phyloP scores from a whole-genome alignment of 1,284 basidiomycete species.

The Fistulina hepatica region DNA sequence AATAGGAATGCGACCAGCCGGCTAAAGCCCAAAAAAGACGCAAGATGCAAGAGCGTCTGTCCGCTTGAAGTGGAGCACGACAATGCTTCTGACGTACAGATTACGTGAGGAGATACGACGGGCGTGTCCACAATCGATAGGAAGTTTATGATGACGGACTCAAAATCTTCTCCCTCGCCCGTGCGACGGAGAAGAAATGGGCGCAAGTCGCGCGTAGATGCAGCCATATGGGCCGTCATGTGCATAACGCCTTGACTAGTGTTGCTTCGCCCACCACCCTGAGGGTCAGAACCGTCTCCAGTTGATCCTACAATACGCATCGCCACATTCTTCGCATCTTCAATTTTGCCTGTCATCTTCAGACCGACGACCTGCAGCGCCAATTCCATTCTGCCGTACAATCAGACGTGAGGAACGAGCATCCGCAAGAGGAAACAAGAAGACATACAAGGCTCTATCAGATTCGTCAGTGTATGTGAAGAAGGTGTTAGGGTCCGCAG shows the following conservation, averaged over 20 bases:
- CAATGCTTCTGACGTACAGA: slow-evolving; percentile 34
- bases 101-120: slow-evolving; percentile 28
- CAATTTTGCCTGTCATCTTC: slow-evolving; percentile 93
- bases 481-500: slow-evolving; percentile 39
- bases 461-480: slow-evolving; percentile 91
- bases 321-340: slow-evolving; percentile 86
- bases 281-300: slow-evolving; percentile 32
- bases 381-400: slow-evolving; percentile 70
- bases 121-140: slow-evolving; percentile 62
- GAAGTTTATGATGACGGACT: slow-evolving; percentile 71
- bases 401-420: slow-evolving; percentile 16
- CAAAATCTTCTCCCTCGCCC: slow-evolving; percentile 52
- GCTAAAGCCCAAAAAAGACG: slow-evolving; percentile 72
- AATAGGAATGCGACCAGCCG: slow-evolving; percentile 67
- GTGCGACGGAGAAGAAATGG: slow-evolving; percentile 42
- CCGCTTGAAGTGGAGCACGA: slow-evolving; percentile 58
- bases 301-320: slow-evolving; percentile 69
- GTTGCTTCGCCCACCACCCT: slow-evolving; percentile 15
- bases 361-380: slow-evolving; percentile 90
- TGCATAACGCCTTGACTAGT: slow-evolving; percentile 43
- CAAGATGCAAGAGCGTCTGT: slow-evolving; percentile 83
- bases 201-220: slow-evolving; percentile 37
- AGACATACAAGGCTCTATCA: slow-evolving; percentile 71
- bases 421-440: slow-evolving; percentile 9
- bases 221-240: slow-evolving; percentile 25